Evolutionary conservation across 306 rosid species (phyloP), one percentile per base, ranked within the genome.

Genomic region (Luffa acutangula): DNA sequence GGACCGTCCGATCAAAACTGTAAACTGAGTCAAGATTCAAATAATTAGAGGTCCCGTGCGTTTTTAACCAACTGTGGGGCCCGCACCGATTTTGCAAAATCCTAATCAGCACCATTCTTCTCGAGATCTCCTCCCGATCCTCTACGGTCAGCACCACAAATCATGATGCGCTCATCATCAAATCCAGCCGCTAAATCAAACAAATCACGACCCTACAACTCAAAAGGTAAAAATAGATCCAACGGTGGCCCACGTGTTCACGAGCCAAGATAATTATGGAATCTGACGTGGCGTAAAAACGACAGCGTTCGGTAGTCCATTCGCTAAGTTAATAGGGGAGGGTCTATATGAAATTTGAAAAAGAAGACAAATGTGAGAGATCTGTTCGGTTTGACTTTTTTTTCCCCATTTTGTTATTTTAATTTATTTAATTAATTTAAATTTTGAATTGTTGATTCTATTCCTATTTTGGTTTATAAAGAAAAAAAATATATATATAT

Each of bases 61-160:
- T 49, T 49, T 49, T 73, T 72, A 48, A 73, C 78, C 0, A 73
- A 14, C 21, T 4, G 13, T 73, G 78, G 78, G 78, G 6, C 78
- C 78, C 78, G 9, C 60, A 33, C 7, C 43, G 42, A 20, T 42
- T 8, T 39, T 46, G n/a, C 17, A 25, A 72, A 72, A 43, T 70
- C 76, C 37, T 0, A 10, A 39, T 42, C 49, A 39, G 33, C 51
- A 2, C 49, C 31, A 7, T 73, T 49, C 25, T 49, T 49, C 78
- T 73, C 78, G 78, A 49, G 78, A 73, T 73, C 60, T 49, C 60
- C 78, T 73, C 78, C 25, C 3, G 56, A 49, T 73, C 45, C 14
- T 7, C 78, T 73, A 49, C 78, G 78, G 42, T 73, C 6, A 49
- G 34, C 41, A 31, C 39, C 57, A 71, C 39, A 5, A 10, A 71